Evolutionary conservation across 2,329 filamentous ascomycete species (phyloP).

Genomic region (Sphaerostilbella broomeana): DNA sequence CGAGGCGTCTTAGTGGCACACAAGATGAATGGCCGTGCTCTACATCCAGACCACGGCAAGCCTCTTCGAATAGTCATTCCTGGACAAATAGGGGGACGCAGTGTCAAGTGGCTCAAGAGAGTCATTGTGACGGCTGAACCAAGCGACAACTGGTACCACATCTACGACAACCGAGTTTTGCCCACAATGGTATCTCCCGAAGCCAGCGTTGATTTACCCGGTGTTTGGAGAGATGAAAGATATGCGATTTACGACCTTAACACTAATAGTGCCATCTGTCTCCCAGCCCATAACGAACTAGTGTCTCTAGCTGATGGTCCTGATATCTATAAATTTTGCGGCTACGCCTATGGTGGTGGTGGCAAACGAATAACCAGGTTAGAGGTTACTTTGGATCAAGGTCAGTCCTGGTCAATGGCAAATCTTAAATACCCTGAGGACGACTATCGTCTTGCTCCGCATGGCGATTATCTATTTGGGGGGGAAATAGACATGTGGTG

Average conservation of each 20-base stretch:
- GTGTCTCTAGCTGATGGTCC: constrained; percentile 43
- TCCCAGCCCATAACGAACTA: constrained; percentile 70
- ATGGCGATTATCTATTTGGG: constrained; percentile 60
- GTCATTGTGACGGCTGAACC: constrained; percentile 71
- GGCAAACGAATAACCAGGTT: constrained; percentile 77
- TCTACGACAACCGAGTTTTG: constrained; percentile 85
- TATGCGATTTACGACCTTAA: constrained; percentile 93
- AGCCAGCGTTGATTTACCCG: constrained; percentile 63
- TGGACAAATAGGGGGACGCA: constrained; percentile 84
- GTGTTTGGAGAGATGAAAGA: constrained; percentile 81
- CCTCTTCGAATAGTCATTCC: constrained; percentile 79
- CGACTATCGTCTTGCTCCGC: constrained; percentile 60
- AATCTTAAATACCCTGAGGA: constrained; percentile 81
- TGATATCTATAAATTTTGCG: constrained; percentile 58
- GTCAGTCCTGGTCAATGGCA: constrained; percentile 51
- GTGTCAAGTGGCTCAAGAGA: constrained; percentile 86
- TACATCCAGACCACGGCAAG: constrained; percentile 79
- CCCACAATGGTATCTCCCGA: constrained; percentile 83
- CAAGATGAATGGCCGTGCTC: constrained; percentile 79
- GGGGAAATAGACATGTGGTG: constrained; percentile 74
- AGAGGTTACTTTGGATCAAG: constrained; percentile 77
- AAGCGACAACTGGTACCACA: constrained; percentile 92
- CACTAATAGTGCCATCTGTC: constrained; percentile 75
- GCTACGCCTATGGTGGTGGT: constrained; percentile 85
- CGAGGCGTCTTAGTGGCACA: constrained; percentile 81